Evolutionary conservation across 805 yeast genomes (phyloP).

Genomic region (baker's yeast (Saccharomyces cerevisiae)): DNA sequence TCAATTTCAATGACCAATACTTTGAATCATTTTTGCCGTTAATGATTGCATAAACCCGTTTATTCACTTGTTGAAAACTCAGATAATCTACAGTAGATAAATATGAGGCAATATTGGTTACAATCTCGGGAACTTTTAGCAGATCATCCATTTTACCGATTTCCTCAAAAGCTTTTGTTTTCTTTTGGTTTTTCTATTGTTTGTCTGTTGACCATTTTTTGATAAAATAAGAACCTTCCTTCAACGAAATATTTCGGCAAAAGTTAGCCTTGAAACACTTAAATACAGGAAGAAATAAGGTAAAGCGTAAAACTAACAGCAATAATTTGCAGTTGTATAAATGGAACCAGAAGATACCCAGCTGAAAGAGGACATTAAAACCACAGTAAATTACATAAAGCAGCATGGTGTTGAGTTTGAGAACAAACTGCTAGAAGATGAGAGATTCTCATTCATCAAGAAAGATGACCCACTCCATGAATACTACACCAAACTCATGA

Average conservation of each 20-base stretch:
- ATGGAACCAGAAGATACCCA: slow-evolving; percentile 47
- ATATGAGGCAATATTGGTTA: slow-evolving; percentile 15
- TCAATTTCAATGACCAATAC: slow-evolving; percentile 16
- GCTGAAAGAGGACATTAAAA: slow-evolving; percentile 47
- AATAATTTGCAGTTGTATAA: neutral
- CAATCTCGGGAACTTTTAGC: slow-evolving; percentile 20
- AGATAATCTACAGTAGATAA: slow-evolving; percentile 22
- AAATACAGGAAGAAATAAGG: slow-evolving; percentile 15
- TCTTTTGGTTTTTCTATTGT: neutral
- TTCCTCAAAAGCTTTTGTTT: neutral
- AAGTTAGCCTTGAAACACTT: neutral
- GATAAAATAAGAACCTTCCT: neutral
- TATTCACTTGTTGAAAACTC: slow-evolving; percentile 18
- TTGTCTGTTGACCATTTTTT: neutral
- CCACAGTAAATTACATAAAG: slow-evolving; percentile 62
- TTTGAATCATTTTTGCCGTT: slow-evolving; percentile 10
- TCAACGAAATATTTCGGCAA: neutral
- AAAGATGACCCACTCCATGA: slow-evolving; percentile 45
- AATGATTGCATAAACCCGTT: slow-evolving; percentile 14
- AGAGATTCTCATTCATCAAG: slow-evolving; percentile 57
- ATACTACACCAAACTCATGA: slow-evolving; percentile 37
- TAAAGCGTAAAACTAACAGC: slow-evolving; percentile 31
- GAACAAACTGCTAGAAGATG: slow-evolving; percentile 43
- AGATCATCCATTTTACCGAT: slow-evolving; percentile 18
- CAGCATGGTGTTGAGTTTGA: slow-evolving; percentile 66